phyloP scores from a whole-genome alignment of 2,329 filamentous ascomycete species.

The Chaetomium olivaceum region DNA sequence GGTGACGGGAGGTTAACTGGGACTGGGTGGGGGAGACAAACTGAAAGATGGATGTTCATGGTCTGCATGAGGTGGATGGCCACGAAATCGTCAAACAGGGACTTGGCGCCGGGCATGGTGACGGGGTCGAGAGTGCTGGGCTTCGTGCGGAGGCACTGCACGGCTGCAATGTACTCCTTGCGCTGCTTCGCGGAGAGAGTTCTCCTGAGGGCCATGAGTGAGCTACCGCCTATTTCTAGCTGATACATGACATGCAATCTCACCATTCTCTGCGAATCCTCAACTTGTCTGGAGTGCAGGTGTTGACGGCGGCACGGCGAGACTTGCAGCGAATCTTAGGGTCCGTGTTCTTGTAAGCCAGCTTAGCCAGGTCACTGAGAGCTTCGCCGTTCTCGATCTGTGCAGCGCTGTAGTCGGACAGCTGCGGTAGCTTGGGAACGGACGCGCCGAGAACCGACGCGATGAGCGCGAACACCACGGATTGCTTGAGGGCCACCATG shows the following conservation, averaged over 20 bases:
- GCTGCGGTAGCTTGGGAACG: not conserved
- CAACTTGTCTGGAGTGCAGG: not conserved
- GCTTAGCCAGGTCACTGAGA: not conserved
- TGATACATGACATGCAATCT: not conserved
- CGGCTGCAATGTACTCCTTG: conserved; percentile 46
- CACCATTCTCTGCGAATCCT: not conserved
- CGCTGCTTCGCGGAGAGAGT: conserved; percentile 27
- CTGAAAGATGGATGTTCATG: conserved; percentile 45
- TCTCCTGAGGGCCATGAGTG: not conserved
- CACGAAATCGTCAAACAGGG: conserved; percentile 52
- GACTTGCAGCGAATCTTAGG: not conserved
- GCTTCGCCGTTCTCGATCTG: not conserved
- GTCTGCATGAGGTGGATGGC: conserved; percentile 52
- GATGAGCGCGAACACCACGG: not conserved
- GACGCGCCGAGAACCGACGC: not conserved
- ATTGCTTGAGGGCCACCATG: not conserved
- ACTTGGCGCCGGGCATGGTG: conserved; percentile 44
- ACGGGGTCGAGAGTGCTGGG: conserved; percentile 12
- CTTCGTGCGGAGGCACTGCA: conserved; percentile 45
- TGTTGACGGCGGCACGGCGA: not conserved
- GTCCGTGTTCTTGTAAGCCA: not conserved
- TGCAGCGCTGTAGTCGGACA: not conserved
- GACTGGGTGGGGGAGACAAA: not conserved
- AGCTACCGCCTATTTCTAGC: not conserved
- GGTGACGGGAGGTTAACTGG: not conserved